A percentile compares a stretch with the other conserved stretches of the same genome.
Conservation (phyloP, 2,329 filamentous ascomycete genomes). For the Cercospora citrullina region DNA sequence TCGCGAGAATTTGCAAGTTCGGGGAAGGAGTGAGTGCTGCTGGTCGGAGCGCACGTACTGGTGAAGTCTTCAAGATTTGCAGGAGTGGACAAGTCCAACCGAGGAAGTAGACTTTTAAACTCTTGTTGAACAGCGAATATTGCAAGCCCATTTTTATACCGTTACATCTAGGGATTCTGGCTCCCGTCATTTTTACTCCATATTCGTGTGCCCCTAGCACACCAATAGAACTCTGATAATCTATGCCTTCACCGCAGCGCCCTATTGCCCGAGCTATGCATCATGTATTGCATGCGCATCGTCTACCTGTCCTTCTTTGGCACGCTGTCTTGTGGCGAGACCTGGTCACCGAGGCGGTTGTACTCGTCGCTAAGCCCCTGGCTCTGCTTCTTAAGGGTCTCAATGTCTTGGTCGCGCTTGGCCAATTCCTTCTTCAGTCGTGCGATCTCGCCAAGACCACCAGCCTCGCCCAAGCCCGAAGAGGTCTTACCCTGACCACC, state of each 20-base stretch:
- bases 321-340: constrained; percentile 57
- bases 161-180: not conserved
- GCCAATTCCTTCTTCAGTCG: constrained; percentile 65
- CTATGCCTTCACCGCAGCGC: not conserved
- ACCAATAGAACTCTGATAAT: not conserved
- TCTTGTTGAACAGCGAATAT: not conserved
- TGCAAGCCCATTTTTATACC: not conserved
- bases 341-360: constrained; percentile 79
- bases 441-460: constrained; percentile 73
- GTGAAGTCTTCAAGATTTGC: not conserved
- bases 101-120: not conserved
- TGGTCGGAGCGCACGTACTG: not conserved
- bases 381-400: constrained; percentile 89
- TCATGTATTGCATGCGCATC: not conserved
- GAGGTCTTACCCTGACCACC: constrained; percentile 54
- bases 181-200: not conserved
- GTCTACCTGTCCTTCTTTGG: constrained; percentile 57
- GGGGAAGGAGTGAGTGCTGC: not conserved
- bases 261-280: not conserved
- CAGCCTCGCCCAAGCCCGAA: constrained; percentile 71
- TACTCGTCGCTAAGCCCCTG: constrained; percentile 83
- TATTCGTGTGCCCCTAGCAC: not conserved
- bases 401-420: constrained; percentile 78
- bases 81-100: not conserved
- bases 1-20: not conserved